Percentiles rank a stretch among this genome's conserved stretches.
These are phyloP conservation scores for Penicillium arizonense DNA, from an alignment of 495 filamentous ascomycete genomes.

Conservation along the genomic window DNA sequence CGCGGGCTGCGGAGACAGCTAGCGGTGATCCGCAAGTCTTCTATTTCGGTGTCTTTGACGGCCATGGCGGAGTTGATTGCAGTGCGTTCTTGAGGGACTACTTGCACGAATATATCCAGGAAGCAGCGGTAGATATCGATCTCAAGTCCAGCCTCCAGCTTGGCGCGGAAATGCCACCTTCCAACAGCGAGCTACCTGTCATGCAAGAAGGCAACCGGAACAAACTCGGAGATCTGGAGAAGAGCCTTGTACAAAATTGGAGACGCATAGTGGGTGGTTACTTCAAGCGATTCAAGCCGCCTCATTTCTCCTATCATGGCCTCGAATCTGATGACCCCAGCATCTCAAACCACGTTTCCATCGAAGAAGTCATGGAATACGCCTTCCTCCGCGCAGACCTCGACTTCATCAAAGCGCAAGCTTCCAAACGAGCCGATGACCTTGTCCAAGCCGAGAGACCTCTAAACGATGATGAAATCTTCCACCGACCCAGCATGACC, in stretches of 20 bases:
- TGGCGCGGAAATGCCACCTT: conserved; percentile 1
- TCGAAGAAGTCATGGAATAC: conserved; percentile 65
- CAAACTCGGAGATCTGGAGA: conserved; percentile 55
- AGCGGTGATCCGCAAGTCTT: conserved; percentile 93
- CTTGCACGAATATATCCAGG: conserved; percentile 86
- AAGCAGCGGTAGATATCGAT: conserved; percentile 69
- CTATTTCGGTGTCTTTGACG: conserved; percentile 96
- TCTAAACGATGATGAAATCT: conserved; percentile 76
- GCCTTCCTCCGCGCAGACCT: conserved; percentile 90
- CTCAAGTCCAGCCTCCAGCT: conserved; percentile 63
- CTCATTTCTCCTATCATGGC: conserved; percentile 52
- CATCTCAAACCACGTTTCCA: conserved; percentile 31
- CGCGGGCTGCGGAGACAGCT: conserved; percentile 63
- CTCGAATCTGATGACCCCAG: conserved; percentile 11
- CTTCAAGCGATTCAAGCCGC: conserved; percentile 82
- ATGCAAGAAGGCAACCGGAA: conserved; percentile 38
- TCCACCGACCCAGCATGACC: conserved; percentile 62
- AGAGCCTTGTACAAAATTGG: conserved; percentile 71
- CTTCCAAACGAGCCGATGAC: conserved; percentile 69
- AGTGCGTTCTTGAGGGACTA: conserved; percentile 80
- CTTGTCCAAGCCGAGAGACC: conserved; percentile 65
- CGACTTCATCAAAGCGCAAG: conserved; percentile 87
- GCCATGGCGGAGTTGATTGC: conserved; percentile 89
- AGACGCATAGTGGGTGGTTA: conserved; percentile 86
- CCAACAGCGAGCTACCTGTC: conserved; percentile 30